Evolutionary conservation across 495 filamentous ascomycete species (phyloP).

Genomic region (Hypoxylon cercidicola): DNA sequence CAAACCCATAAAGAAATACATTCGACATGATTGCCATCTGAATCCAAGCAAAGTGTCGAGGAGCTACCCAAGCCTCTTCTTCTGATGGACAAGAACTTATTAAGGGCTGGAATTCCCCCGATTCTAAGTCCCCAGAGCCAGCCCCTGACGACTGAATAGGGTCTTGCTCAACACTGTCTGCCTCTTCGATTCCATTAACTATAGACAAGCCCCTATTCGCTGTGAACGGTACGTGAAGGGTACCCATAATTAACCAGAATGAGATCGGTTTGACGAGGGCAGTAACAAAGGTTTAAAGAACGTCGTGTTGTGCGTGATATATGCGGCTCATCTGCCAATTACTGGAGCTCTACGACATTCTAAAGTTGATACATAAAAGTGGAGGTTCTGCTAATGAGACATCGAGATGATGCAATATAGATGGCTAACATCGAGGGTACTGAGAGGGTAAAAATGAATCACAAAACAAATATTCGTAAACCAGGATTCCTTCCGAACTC

Average conservation of each 20-base stretch:
- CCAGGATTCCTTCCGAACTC: constrained; percentile 19
- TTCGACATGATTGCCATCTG: constrained; percentile 70
- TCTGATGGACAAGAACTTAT: constrained; percentile 45
- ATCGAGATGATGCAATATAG: too few relatives aligned
- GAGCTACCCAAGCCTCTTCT: constrained; percentile 49
- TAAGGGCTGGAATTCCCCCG: constrained; percentile 53
- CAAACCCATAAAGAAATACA: constrained; percentile 72
- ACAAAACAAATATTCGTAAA: background rate
- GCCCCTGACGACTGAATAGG: constrained; percentile 13
- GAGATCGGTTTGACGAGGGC: too few relatives aligned
- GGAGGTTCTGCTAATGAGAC: too few relatives aligned
- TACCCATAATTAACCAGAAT: too few relatives aligned
- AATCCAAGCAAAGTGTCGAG: constrained; percentile 55
- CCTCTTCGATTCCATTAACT: background rate
- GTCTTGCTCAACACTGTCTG: background rate
- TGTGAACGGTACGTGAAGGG: background rate
- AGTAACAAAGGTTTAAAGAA: too few relatives aligned
- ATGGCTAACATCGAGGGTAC: too few relatives aligned
- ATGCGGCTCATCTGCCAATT: too few relatives aligned
- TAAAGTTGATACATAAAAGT: too few relatives aligned
- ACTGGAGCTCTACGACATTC: too few relatives aligned
- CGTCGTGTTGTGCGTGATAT: too few relatives aligned
- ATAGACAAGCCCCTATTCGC: background rate
- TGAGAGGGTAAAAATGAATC: too few relatives aligned
- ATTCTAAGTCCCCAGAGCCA: constrained; percentile 25